Conservation (phyloP, 768 basidiomycete species). For the Kwoniella europaea region DNA sequence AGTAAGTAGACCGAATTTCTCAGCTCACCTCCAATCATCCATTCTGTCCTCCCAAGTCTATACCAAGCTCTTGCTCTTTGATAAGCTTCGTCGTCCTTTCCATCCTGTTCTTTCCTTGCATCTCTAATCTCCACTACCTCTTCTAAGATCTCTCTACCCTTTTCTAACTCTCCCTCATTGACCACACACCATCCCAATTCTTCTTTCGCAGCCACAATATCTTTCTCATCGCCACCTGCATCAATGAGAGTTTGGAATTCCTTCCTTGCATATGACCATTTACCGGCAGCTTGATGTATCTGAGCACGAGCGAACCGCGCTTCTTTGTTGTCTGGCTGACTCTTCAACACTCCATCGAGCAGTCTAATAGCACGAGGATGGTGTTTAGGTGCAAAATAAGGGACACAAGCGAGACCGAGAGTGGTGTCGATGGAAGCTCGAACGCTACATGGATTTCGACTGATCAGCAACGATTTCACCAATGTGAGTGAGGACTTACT, state of each 20-base stretch:
- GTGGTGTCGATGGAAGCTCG: slow-evolving; percentile 68
- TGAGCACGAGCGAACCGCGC: slow-evolving; percentile 78
- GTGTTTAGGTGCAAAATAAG: slow-evolving; percentile 87
- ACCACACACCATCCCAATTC: slow-evolving; percentile 84
- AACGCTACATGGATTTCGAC: slow-evolving; percentile 24
- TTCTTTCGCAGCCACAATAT: slow-evolving; percentile 66
- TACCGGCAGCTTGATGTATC: slow-evolving; percentile 67
- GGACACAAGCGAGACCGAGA: slow-evolving; percentile 77
- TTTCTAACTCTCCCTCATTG: slow-evolving; percentile 59
- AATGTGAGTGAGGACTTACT: slow-evolving; percentile 59
- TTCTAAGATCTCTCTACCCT: slow-evolving; percentile 52
- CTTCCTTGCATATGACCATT: slow-evolving; percentile 71
- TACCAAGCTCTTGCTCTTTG: slow-evolving; percentile 80
- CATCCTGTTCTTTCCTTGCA: slow-evolving; percentile 51
- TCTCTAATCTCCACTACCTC: slow-evolving; percentile 48
- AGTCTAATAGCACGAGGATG: slow-evolving; percentile 77
- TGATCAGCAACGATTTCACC: background rate
- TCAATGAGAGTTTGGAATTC: slow-evolving; percentile 68
- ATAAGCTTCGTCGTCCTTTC: slow-evolving; percentile 62
- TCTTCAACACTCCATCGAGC: slow-evolving; percentile 71
- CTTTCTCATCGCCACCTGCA: slow-evolving; percentile 36
- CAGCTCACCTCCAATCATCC: slow-evolving; percentile 70
- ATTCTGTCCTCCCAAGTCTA: slow-evolving; percentile 77
- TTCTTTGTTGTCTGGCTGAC: slow-evolving; percentile 68
- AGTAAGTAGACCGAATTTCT: background rate